Percentiles rank a stretch among this genome's conserved stretches.
Conservation (phyloP, 2,329 filamentous ascomycete species). For the Samsoniella hepiali region DNA sequence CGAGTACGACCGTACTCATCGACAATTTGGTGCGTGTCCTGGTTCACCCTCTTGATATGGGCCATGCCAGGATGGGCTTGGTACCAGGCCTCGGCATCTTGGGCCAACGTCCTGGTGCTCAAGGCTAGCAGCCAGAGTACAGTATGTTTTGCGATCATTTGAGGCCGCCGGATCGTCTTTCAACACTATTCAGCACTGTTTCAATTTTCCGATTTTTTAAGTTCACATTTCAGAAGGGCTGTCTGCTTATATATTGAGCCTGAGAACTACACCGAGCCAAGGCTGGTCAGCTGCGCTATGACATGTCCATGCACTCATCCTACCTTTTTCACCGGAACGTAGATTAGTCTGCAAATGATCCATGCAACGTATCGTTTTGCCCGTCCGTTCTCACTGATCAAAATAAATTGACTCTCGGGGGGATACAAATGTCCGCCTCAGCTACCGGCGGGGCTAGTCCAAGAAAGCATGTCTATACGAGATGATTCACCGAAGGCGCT, state of each 20-base stretch:
- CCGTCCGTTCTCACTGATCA: background rate
- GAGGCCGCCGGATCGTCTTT: background rate
- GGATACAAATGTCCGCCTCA: background rate
- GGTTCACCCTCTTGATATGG: constrained; percentile 20
- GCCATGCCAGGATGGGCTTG: constrained; percentile 21
- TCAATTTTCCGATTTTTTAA: background rate
- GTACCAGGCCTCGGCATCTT: constrained; percentile 21
- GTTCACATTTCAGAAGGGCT: background rate
- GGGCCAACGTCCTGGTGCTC: background rate
- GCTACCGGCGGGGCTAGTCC: constrained; percentile 3
- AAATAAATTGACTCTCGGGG: background rate
- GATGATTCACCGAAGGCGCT: background rate
- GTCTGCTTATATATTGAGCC: background rate
- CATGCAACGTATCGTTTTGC: background rate
- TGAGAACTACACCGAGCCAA: background rate
- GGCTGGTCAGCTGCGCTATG: background rate
- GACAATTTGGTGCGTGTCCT: constrained; percentile 22
- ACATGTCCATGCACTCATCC: background rate
- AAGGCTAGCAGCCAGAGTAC: background rate
- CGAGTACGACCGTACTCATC: constrained; percentile 23
- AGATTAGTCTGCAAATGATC: background rate
- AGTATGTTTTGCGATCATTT: background rate
- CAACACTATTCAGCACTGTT: background rate
- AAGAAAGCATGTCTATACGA: constrained; percentile 8
- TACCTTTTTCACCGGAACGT: background rate